Evolutionary conservation across 352 stramenopile genomes (phyloP), one percentile per base, ranked within the genome.

Genomic region (Phytophthora gonapodyides): DNA sequence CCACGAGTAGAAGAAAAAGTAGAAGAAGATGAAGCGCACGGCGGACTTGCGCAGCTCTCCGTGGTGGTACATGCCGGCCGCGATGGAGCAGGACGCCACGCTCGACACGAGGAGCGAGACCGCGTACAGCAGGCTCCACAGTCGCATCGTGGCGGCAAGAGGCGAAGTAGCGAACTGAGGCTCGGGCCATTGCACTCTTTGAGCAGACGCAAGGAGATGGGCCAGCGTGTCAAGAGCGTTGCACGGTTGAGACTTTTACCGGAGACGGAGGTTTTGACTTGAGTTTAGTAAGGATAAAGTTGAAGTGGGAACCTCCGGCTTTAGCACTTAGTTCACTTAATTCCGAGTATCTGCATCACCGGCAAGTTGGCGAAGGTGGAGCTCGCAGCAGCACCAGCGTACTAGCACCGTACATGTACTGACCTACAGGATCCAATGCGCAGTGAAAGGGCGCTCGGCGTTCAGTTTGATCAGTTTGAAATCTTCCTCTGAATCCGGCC

Each of bases 1-100:
- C 75, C 67, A 82, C 55, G 80, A 55, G 67, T 84, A 85, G 55
- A 80, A 74, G 66, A 87, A 85, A 51, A 85, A 82, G 44, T 69
- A 82, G 62, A 84, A 74, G 58, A 85, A 64, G 10, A 85, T 61
- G 62, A 75, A 84, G 42, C 67, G 71, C 35, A 82, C 71, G 10
- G 71, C 74, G 11, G 78, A 87, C 36, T 67, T 45, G 42, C 64
- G 69, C 49, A 77, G 45, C 43, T 82, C 70, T 6, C 63, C 72
- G 45, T 80, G 67, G 40, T 37, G 61, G 44, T 77, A 77, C 27
- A 84, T 67, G 9, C 56, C 52, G 17, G 56, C 67, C 2, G 75
- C 67, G 44, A 84, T 75, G 15, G 56, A 53, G 19, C 58, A 76
- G n/a, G 72, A 72, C n/a, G 77, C 64, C 19, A 73, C 41, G 40